A percentile compares a stretch with the other conserved stretches of the same genome.
These are phyloP conservation scores for Wickerhamiella cacticola DNA, from an alignment of 805 yeast species.

Conservation along the genomic window DNA sequence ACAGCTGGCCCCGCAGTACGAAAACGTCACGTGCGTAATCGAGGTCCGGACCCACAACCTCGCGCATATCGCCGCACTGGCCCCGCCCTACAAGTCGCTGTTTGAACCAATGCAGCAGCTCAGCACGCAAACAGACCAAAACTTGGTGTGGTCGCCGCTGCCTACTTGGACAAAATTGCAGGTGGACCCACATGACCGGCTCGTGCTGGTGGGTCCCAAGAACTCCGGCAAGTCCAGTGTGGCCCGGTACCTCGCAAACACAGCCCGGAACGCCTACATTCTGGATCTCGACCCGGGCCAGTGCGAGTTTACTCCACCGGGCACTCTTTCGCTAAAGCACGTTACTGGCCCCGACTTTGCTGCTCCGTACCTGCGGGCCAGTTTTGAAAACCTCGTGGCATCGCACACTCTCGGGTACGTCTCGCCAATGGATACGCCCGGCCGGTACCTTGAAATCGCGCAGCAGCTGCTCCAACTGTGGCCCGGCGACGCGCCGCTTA, in stretches of 20 bases:
- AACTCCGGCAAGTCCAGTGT: slow-evolving; percentile 77
- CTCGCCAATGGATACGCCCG: slow-evolving; percentile 58
- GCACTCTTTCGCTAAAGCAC: slow-evolving; percentile 46
- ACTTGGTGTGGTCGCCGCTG: slow-evolving; percentile 4
- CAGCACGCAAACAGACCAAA: slow-evolving; percentile 1
- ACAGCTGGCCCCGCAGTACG: background rate
- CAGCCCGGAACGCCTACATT: slow-evolving; percentile 32
- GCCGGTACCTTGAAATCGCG: slow-evolving; percentile 38
- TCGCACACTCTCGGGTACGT: slow-evolving; percentile 47
- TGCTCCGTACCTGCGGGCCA: slow-evolving; percentile 29
- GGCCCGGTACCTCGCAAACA: slow-evolving; percentile 32
- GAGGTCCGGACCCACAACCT: slow-evolving; percentile 5
- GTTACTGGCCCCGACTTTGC: slow-evolving; percentile 31
- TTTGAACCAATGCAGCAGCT: slow-evolving; percentile 13
- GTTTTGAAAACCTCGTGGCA: slow-evolving; percentile 18
- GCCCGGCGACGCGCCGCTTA: slow-evolving; percentile 28
- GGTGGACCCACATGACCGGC: background rate
- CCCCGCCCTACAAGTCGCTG: slow-evolving; percentile 25
- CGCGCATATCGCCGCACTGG: slow-evolving; percentile 14
- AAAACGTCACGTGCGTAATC: slow-evolving; percentile 2
- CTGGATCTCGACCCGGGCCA: slow-evolving; percentile 87
- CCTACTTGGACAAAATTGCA: background rate
- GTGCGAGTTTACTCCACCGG: slow-evolving; percentile 64
- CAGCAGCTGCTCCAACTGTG: slow-evolving; percentile 33
- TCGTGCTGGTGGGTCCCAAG: slow-evolving; percentile 50